Evolutionary conservation across 139 green algal species (phyloP).

Genomic region (Chlamydomonas sphaeroides): DNA sequence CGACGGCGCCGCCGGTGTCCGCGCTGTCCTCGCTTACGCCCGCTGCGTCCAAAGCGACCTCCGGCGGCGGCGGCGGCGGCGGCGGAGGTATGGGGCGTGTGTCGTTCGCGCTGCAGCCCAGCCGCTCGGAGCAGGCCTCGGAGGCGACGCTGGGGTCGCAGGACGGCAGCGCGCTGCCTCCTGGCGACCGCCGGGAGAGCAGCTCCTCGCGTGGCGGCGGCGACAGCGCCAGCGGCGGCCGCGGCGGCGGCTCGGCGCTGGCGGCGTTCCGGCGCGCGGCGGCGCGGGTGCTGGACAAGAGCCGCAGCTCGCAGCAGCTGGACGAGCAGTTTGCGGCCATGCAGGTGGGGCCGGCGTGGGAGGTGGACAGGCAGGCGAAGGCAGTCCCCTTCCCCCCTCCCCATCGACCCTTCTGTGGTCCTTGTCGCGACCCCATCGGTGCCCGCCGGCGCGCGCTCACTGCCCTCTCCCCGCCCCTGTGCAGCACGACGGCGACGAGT

Average conservation of each 20-base stretch:
- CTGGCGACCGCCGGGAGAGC: no score
- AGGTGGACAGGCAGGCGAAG: neutral
- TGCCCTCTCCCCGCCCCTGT: neutral
- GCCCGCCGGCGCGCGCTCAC: no score
- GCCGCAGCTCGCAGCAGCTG: neutral
- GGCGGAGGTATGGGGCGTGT: neutral
- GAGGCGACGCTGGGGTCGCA: no score
- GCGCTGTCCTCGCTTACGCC: neutral
- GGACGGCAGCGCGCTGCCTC: no score
- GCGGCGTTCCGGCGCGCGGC: neutral
- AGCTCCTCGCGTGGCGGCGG: no score
- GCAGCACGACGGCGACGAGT: neutral
- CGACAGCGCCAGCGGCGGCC: neutral
- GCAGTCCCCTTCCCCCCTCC: no score
- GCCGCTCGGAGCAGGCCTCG: no score
- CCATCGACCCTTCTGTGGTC: no score
- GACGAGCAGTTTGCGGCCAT: constrained; percentile 40
- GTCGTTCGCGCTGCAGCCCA: no score
- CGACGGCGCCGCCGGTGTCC: neutral
- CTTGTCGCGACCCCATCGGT: no score
- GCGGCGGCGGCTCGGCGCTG: neutral
- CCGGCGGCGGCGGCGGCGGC: neutral
- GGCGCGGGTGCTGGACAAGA: neutral
- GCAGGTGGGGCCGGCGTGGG: neutral
- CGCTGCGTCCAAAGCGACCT: neutral